A percentile compares a stretch with the other conserved stretches of the same genome.
phyloP scores from a whole-genome alignment of 495 filamentous ascomycete species.

The Trichoderma asperelloides region DNA sequence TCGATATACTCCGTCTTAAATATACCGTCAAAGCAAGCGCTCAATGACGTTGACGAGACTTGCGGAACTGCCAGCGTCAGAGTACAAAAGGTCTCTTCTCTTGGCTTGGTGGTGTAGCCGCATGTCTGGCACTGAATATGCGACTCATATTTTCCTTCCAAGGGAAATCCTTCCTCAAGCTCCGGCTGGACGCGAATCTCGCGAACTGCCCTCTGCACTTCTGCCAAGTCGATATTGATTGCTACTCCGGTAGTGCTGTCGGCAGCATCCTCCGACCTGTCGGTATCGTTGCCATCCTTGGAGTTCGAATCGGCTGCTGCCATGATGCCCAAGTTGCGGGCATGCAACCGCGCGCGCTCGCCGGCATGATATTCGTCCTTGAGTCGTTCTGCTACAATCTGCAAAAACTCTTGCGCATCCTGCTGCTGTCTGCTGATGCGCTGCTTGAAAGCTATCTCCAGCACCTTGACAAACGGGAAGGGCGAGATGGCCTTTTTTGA shows the following conservation, averaged over 20 bases:
- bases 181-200: conserved; percentile 20
- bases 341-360: conserved; percentile 51
- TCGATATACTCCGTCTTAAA: conserved; percentile 95
- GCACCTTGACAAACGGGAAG: conserved; percentile 60
- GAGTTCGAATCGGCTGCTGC: conserved; percentile 8
- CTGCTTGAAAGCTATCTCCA: conserved; percentile 81
- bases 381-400: conserved; percentile 84
- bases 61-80: conserved; percentile 89
- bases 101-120: conserved; percentile 77
- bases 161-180: conserved; percentile 65
- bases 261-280: background rate
- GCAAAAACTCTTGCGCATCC: conserved; percentile 97
- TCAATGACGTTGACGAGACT: conserved; percentile 39
- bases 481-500: conserved; percentile 92
- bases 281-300: background rate
- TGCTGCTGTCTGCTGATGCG: conserved; percentile 90
- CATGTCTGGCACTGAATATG: conserved; percentile 90
- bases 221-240: background rate
- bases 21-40: conserved; percentile 77
- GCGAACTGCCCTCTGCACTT: background rate
- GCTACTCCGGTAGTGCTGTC: background rate
- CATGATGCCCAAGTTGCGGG: conserved; percentile 15
- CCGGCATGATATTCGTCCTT: conserved; percentile 91
- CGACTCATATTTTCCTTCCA: conserved; percentile 80
- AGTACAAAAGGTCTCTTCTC: conserved; percentile 77